phyloP scores from a whole-genome alignment of 441 rosid genomes.

The Gossypium gossypioides region DNA sequence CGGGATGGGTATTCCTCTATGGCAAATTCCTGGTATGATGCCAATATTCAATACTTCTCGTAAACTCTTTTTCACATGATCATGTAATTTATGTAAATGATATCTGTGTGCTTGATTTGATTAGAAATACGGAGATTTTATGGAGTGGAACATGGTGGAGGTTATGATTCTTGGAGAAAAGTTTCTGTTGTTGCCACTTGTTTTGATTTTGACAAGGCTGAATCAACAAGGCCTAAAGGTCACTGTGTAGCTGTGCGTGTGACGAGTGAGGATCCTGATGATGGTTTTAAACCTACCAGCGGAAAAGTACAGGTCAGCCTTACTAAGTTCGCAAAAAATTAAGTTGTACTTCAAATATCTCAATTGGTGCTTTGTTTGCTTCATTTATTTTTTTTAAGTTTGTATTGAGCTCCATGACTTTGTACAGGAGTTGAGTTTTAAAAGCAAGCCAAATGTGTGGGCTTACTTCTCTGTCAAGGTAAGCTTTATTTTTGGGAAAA shows the following conservation, averaged over 20 bases:
- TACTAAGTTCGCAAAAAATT: neutral
- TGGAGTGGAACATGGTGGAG: constrained; percentile 91
- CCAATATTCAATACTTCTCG: constrained; percentile 5
- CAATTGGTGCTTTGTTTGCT: constrained; percentile 2
- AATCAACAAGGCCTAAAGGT: constrained; percentile 84
- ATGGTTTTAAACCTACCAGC: constrained; percentile 97
- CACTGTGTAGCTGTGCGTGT: constrained; percentile 99
- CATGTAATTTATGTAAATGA: constrained; percentile 7
- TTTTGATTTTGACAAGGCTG: constrained; percentile 91
- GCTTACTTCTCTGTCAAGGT: constrained; percentile 99
- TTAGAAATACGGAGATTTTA: constrained; percentile 92
- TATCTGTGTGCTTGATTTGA: constrained; percentile 16
- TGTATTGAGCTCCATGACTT: constrained; percentile 15
- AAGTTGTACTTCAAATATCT: constrained; percentile 12
- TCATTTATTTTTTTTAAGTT: constrained; percentile 5
- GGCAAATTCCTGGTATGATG: constrained; percentile 88
- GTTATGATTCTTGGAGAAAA: constrained; percentile 89
- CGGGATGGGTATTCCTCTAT: constrained; percentile 98
- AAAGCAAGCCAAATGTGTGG: constrained; percentile 99
- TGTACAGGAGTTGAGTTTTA: constrained; percentile 89
- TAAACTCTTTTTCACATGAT: neutral
- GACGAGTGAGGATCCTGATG: constrained; percentile 99
- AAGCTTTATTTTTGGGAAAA: constrained; percentile 10
- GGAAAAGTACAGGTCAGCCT: constrained; percentile 92
- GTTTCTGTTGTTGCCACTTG: constrained; percentile 55